Evolutionary conservation across 306 rosid species (phyloP), one percentile per base, ranked within the genome.

Genomic region (Cucurbita ficifolia): DNA sequence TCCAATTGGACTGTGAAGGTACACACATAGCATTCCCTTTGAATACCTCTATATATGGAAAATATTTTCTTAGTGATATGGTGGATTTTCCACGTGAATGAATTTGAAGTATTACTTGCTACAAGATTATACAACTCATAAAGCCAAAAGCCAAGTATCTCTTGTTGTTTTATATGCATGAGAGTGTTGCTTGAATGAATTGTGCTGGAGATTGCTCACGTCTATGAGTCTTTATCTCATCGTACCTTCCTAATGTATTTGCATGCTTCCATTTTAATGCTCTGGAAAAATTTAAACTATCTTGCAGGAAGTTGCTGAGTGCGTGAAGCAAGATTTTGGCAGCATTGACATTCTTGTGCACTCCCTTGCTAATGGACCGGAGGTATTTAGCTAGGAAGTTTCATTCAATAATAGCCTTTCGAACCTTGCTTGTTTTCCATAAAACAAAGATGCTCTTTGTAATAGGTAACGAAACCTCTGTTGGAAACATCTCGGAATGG

Each of bases 321-420:
- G 89, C 72, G 95, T 94, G 76, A 89, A 91, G 85, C 86, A 82
- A 60, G 97, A 94, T 82, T 94, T 87, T 65, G 99, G 99, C 80
- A 94, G 89, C 88, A 87, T 94, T 72, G 99, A 94, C 82, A 89
- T 94, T 74, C 97, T 94, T 70, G 99, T 94, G 78, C 99, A 94
- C 84, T 91, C 99, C n/a, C 99, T 94, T 80, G 99, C 99, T 56
- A 94, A 94, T 81, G 97, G 90, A 72, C 99, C 99, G n/a, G 99
- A 94, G 94, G 97, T 94, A 83, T 94, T 79, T 14, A 46, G 39
- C 74, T 69, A 24, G 24, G 16, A 48, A 14, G 16, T 69, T 69
- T 14, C 2, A 11, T 8, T 67, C 57, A 49, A 69, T 48, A 9
- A 48, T 48, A 16, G 38, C 1, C 36, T 69, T 69, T 10, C 7